Conservation (phyloP, 768 basidiomycete genomes). For the Lentinula raphanica region DNA sequence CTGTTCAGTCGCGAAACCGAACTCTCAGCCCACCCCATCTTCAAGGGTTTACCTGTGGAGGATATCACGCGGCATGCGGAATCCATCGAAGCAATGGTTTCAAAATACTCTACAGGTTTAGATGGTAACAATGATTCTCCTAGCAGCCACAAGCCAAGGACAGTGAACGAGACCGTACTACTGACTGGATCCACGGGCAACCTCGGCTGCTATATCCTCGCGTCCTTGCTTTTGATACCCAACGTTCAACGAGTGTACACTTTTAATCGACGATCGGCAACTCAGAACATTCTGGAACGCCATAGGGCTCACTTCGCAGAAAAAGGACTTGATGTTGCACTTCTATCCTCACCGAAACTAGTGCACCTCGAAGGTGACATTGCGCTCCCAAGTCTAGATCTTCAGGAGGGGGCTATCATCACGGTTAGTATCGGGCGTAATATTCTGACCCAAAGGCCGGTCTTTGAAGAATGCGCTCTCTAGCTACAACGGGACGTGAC, state of each 20-base stretch:
- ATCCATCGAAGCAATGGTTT: too few species aligned
- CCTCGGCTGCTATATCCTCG: background rate
- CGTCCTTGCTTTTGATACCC: background rate
- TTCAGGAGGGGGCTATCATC: too few species aligned
- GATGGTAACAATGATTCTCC: too few species aligned
- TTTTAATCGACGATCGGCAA: slow-evolving; percentile 6
- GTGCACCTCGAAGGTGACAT: slow-evolving; percentile 17
- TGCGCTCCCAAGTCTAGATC: too few species aligned
- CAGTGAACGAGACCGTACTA: background rate
- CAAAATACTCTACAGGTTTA: background rate
- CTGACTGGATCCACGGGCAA: background rate
- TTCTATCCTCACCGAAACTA: slow-evolving; percentile 7
- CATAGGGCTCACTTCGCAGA: slow-evolving; percentile 17
- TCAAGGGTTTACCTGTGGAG: too few species aligned
- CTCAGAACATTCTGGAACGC: slow-evolving; percentile 8
- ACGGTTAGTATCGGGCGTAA: too few species aligned
- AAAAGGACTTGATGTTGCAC: slow-evolving; percentile 9
- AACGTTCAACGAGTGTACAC: background rate
- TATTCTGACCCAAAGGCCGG: too few species aligned
- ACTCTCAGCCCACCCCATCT: too few species aligned
- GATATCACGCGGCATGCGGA: too few species aligned
- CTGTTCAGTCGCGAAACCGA: too few species aligned
- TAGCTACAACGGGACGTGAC: slow-evolving; percentile 14
- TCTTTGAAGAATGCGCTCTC: too few species aligned
- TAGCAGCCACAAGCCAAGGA: too few species aligned